A percentile compares a stretch with the other conserved stretches of the same genome.
Conservation (phyloP, 768 basidiomycete species). For the Lactifluus piperatus region DNA sequence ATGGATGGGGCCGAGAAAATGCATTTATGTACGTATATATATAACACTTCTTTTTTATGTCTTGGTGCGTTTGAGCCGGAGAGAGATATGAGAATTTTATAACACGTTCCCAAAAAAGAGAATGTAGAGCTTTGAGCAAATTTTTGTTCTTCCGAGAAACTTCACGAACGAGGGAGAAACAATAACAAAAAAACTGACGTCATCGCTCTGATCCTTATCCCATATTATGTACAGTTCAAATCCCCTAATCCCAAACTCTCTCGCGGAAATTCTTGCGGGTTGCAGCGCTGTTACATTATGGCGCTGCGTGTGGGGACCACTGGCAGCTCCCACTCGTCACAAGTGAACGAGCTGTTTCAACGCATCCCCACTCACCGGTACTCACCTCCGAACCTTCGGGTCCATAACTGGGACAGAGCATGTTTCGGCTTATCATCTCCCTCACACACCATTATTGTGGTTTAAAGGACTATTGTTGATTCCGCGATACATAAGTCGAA, state of each 20-base stretch:
- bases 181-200: not conserved
- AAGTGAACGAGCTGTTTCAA: too few relatives aligned
- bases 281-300: not conserved
- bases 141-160: not conserved
- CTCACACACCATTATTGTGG: too few relatives aligned
- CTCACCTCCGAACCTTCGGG: too few relatives aligned
- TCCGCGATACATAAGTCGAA: too few relatives aligned
- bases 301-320: not conserved
- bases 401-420: too few relatives aligned
- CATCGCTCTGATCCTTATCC: not conserved
- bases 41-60: too few relatives aligned
- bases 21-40: not conserved
- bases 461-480: too few relatives aligned
- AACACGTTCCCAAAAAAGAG: too few relatives aligned
- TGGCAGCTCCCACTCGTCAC: not conserved
- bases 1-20: not conserved
- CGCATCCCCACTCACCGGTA: too few relatives aligned
- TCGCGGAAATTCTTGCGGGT: conserved; percentile 5
- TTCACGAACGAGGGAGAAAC: not conserved
- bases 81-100: too few relatives aligned
- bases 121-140: not conserved
- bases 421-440: too few relatives aligned
- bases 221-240: not conserved
- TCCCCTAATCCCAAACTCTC: not conserved
- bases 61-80: too few relatives aligned